Conservation (phyloP, 2,329 filamentous ascomycete genomes). For the Pestalotiopsis sp. region DNA sequence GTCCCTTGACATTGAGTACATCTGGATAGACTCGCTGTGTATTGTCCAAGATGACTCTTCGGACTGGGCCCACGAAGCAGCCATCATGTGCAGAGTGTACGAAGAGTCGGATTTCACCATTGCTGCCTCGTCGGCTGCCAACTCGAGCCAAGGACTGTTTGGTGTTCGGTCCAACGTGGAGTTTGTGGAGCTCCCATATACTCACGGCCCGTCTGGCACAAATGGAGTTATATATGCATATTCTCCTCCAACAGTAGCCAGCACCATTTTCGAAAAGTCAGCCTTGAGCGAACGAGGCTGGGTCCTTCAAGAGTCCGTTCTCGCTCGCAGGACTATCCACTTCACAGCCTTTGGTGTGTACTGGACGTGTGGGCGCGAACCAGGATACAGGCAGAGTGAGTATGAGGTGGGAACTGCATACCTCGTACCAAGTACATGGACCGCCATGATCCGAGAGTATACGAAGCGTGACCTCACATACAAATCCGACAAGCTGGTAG, state of each 20-base stretch:
- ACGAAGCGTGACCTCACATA: not conserved
- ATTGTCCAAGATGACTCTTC: conserved; percentile 5
- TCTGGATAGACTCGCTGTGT: conserved; percentile 1
- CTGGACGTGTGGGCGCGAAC: not conserved
- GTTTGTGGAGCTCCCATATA: not conserved
- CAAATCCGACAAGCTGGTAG: not conserved
- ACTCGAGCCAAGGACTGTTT: not conserved
- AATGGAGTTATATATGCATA: not conserved
- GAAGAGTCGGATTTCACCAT: not conserved
- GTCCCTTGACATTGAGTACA: not conserved
- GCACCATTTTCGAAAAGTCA: not conserved
- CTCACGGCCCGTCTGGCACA: not conserved
- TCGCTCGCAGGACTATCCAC: not conserved
- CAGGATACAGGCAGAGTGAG: not conserved
- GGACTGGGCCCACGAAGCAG: conserved; percentile 2
- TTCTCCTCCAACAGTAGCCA: not conserved
- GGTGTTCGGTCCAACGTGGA: not conserved
- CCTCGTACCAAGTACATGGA: not conserved
- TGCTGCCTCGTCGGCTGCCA: not conserved
- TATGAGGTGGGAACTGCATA: not conserved
- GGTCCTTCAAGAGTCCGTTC: not conserved
- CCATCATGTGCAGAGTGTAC: not conserved
- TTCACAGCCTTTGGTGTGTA: not conserved
- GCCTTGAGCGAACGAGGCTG: not conserved
- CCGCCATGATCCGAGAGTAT: not conserved